Evolutionary conservation across 768 basidiomycete genomes (phyloP).

Genomic region (Rhizopogon sp.): DNA sequence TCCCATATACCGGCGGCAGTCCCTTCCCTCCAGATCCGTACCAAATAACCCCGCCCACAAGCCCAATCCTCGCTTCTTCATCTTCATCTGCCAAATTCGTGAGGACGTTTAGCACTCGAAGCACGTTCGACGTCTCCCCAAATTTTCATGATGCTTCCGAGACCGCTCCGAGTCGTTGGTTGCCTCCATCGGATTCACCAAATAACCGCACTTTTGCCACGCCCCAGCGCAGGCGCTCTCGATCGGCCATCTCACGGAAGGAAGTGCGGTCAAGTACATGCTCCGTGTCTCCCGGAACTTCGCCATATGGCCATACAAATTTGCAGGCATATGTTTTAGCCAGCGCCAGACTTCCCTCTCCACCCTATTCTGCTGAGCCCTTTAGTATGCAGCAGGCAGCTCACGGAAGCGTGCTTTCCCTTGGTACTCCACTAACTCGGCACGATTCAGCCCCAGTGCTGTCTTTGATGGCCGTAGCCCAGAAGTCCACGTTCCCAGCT

Average conservation of each 20-base stretch:
- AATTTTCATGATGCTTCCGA: slow-evolving; percentile 6
- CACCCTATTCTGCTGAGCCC: slow-evolving; percentile 23
- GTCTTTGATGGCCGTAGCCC: slow-evolving; percentile 20
- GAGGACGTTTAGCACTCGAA: slow-evolving; percentile 19
- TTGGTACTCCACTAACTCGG: slow-evolving; percentile 1
- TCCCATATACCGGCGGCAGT: slow-evolving; percentile 24
- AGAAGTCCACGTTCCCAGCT: slow-evolving; percentile 17
- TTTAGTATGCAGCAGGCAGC: slow-evolving; percentile 17
- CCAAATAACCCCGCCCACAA: slow-evolving; percentile 12
- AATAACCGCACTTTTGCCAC: slow-evolving; percentile 11
- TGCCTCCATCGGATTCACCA: slow-evolving; percentile 7
- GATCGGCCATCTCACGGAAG: slow-evolving; percentile 27
- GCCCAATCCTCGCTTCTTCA: slow-evolving; percentile 1
- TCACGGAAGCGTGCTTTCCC: slow-evolving; percentile 22
- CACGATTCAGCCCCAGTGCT: slow-evolving; percentile 4
- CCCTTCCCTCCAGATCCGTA: slow-evolving; percentile 29
- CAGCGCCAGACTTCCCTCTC: slow-evolving; percentile 21
- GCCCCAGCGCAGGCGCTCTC: slow-evolving; percentile 28
- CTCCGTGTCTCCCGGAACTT: slow-evolving; percentile 21
- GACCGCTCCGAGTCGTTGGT: slow-evolving; percentile 5
- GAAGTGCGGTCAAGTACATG: slow-evolving; percentile 18
- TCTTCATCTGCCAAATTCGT: slow-evolving; percentile 7
- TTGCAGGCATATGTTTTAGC: slow-evolving; percentile 22
- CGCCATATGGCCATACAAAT: slow-evolving; percentile 26
- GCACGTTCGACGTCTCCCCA: slow-evolving; percentile 15